These are phyloP conservation scores for Exophiala sp. DNA, from an alignment of 2,329 filamentous ascomycete genomes.

Conservation along the genomic window DNA sequence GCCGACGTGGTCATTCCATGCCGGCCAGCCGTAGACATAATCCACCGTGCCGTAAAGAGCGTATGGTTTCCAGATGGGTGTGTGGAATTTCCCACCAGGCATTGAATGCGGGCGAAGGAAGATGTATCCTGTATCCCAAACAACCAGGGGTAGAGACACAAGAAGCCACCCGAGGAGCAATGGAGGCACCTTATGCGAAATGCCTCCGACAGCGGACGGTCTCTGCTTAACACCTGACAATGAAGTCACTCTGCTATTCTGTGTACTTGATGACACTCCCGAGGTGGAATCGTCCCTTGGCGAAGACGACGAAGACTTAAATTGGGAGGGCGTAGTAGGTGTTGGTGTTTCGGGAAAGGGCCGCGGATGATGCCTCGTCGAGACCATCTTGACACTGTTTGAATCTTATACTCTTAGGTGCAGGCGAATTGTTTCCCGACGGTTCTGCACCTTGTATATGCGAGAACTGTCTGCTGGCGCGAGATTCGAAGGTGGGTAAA, in stretches of 20 bases:
- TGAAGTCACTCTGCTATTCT: slow-evolving; percentile 29
- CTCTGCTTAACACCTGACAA: slow-evolving; percentile 3
- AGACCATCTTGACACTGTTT: slow-evolving; percentile 46
- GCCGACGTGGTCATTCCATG: slow-evolving; percentile 64
- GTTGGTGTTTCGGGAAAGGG: slow-evolving; percentile 43
- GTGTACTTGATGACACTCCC: not conserved
- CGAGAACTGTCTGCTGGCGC: not conserved
- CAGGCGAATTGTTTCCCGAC: not conserved
- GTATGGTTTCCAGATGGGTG: slow-evolving; percentile 72
- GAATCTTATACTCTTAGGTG: not conserved
- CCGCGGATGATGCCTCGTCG: slow-evolving; percentile 53
- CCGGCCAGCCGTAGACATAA: slow-evolving; percentile 75
- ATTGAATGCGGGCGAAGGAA: slow-evolving; percentile 77
- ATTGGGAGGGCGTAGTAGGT: slow-evolving; percentile 23
- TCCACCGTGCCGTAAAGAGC: slow-evolving; percentile 76
- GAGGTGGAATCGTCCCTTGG: slow-evolving; percentile 2
- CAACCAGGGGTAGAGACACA: slow-evolving; percentile 71
- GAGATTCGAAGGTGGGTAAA: too few relatives aligned
- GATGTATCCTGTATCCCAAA: slow-evolving; percentile 79
- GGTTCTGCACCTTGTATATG: not conserved
- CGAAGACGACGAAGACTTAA: slow-evolving; percentile 15
- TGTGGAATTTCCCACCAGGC: slow-evolving; percentile 70
- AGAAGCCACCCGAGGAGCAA: slow-evolving; percentile 67
- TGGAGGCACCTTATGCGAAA: slow-evolving; percentile 60
- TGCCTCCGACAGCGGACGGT: slow-evolving; percentile 31